Evolutionary conservation across 805 yeast genomes (phyloP).

Genomic region (Candida berthetii): DNA sequence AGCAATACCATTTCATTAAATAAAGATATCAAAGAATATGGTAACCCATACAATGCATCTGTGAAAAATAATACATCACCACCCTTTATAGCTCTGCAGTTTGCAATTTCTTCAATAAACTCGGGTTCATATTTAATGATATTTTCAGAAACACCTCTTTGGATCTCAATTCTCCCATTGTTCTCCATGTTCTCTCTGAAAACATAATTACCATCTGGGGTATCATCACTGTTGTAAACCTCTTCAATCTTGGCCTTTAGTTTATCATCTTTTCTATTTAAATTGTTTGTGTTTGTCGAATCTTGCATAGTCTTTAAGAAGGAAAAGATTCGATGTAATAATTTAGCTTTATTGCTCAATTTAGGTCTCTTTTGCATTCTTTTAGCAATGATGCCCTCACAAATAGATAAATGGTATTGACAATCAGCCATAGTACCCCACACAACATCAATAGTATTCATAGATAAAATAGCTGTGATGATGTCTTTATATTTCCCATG

Average conservation of each 20-base stretch:
- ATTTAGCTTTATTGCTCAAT: constrained; percentile 68
- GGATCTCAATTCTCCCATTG: constrained; percentile 43
- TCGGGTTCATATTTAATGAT: constrained; percentile 22
- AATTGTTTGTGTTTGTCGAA: constrained; percentile 32
- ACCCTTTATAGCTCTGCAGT: constrained; percentile 34
- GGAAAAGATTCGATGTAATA: constrained; percentile 73
- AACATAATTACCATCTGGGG: constrained; percentile 7
- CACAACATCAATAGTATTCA: constrained; percentile 84
- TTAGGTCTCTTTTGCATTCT: constrained; percentile 62
- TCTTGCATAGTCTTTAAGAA: constrained; percentile 73
- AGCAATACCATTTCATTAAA: constrained; percentile 70
- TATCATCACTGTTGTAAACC: background rate
- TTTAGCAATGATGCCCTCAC: constrained; percentile 67
- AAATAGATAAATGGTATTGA: constrained; percentile 64
- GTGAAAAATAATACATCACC: constrained; percentile 60
- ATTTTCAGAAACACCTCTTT: constrained; percentile 19
- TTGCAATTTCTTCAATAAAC: constrained; percentile 29
- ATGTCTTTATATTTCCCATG: constrained; percentile 78
- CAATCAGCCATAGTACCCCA: constrained; percentile 92
- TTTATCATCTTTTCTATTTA: constrained; percentile 3
- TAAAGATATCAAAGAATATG: constrained; percentile 68
- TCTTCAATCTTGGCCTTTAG: background rate
- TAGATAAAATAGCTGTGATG: constrained; percentile 72
- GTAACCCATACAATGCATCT: constrained; percentile 79
- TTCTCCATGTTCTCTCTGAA: constrained; percentile 37